Evolutionary conservation across 164 flowering plant genomes (phyloP), one percentile per base, ranked within the genome.

Genomic region (Protea cynaroides): DNA sequence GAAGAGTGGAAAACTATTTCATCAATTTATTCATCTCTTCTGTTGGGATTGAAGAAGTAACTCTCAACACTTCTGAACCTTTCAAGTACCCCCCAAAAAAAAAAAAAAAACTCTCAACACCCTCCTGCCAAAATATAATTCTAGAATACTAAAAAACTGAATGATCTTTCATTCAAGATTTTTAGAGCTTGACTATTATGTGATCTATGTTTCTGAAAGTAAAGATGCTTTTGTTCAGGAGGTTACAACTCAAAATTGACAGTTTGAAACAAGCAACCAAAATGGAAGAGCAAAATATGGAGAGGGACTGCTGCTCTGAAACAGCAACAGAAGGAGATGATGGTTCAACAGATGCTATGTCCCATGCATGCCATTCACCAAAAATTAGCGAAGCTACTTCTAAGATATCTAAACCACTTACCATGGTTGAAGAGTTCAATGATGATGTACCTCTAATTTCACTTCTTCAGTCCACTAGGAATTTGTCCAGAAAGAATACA

Each of bases 261-360:
- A 66, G 80, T 9, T 61, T 89, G 72, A 87, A 86, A 75, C 58
- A 70, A 58, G 71, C 77, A 54, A 69, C 52, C 61, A 37, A 21
- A 59, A 56, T 47, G 46, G 80, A 75, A 29, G 34, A 29, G 34
- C 2, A 29, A 29, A 29, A 29, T 29, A 17, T 52, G 62, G 57
- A 46, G 21, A 65, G 11, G 25, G 87, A 88, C 51, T 73, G 76
- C 69, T 89, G 97, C 76, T 79, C 96, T 73, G 99, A 95, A 71
- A 86, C 94, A 70, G 96, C 85, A 62, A 76, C 94, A 62, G 96
- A 82, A 68, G 84, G 76, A 23, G 75, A 77, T 60, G 80, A 73
- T 65, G 56, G 59, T 61, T 23, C 67, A n/a, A 75, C 87, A 64
- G 73, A 74, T 67, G 53, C 59, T 66, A 72, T 65, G 58, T 81